Conservation (phyloP, 2,329 filamentous ascomycete species). For the Rutstroemia sp. region DNA sequence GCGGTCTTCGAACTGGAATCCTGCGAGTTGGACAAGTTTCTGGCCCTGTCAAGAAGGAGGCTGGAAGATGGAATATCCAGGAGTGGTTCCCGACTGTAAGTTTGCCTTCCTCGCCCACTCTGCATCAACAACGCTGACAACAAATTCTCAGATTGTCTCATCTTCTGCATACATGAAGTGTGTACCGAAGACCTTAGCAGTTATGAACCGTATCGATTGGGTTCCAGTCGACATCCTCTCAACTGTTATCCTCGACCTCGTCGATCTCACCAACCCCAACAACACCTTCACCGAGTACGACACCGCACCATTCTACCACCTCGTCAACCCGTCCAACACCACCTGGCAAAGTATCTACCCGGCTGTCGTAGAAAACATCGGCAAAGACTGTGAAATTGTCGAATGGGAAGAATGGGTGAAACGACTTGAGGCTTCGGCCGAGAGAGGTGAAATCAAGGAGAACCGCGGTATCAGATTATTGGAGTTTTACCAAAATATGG, state of each 20-base stretch:
- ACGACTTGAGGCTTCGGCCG: slow-evolving; percentile 34
- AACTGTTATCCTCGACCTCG: slow-evolving; percentile 29
- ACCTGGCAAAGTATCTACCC: slow-evolving; percentile 23
- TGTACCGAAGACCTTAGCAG: slow-evolving; percentile 33
- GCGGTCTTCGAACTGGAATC: slow-evolving; percentile 34
- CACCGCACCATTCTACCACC: slow-evolving; percentile 19
- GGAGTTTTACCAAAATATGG: slow-evolving; percentile 21
- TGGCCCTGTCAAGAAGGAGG: slow-evolving; percentile 31
- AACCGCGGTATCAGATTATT: slow-evolving; percentile 47
- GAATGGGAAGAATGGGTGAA: slow-evolving; percentile 39
- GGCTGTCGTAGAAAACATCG: slow-evolving; percentile 14
- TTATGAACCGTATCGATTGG: slow-evolving; percentile 35
- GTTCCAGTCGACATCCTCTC: slow-evolving; percentile 34
- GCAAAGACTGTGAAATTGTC: slow-evolving; percentile 26
- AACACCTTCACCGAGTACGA: neutral
- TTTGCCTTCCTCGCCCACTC: neutral
- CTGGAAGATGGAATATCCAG: slow-evolving; percentile 45
- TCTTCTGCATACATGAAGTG: slow-evolving; percentile 32
- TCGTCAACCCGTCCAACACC: slow-evolving; percentile 24
- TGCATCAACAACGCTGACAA: slow-evolving; percentile 14
- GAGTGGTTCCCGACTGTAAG: slow-evolving; percentile 46
- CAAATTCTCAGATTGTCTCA: slow-evolving; percentile 26
- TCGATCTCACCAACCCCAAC: neutral
- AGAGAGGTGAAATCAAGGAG: slow-evolving; percentile 33
- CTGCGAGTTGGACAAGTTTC: slow-evolving; percentile 43